Evolutionary conservation across 208 protist genomes (phyloP).

Genomic region (Tetramitus jugosus): DNA sequence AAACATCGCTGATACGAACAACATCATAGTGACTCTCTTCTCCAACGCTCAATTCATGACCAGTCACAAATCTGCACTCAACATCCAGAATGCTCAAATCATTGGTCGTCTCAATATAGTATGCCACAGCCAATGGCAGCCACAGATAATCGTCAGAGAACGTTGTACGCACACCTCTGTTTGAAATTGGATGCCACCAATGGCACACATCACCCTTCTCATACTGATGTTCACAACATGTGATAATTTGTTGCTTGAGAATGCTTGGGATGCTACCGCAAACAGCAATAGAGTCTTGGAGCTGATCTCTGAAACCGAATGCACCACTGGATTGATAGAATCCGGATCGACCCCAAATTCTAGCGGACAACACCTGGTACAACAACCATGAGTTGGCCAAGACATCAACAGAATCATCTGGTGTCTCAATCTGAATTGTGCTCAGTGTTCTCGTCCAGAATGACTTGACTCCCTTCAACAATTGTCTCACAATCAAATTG

Average conservation of each 20-base stretch:
- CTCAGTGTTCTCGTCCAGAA: conserved; percentile 3
- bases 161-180: conserved; percentile 13
- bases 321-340: conserved; percentile 22
- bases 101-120: background rate
- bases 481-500: conserved; percentile 19
- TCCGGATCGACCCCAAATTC: conserved; percentile 20
- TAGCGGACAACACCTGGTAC: conserved; percentile 1
- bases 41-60: background rate
- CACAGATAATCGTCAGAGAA: conserved; percentile 17
- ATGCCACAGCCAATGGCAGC: conserved; percentile 11
- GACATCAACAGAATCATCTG: background rate
- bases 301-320: conserved; percentile 24
- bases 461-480: conserved; percentile 3
- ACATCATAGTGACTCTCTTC: conserved; percentile 11
- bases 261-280: background rate
- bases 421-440: conserved; percentile 16
- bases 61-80: background rate
- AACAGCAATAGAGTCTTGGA: conserved; percentile 5
- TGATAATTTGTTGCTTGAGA: conserved; percentile 3
- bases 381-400: conserved; percentile 5
- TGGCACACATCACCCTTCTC: conserved; percentile 18
- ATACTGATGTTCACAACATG: conserved; percentile 16
- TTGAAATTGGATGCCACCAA: conserved; percentile 14
- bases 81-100: background rate
- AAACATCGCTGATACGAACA: conserved; percentile 1